A percentile compares a stretch with the other conserved stretches of the same genome.
These are phyloP conservation scores for Linanthus parryae DNA, from an alignment of 148 eudicot species.

Conservation along the genomic window DNA sequence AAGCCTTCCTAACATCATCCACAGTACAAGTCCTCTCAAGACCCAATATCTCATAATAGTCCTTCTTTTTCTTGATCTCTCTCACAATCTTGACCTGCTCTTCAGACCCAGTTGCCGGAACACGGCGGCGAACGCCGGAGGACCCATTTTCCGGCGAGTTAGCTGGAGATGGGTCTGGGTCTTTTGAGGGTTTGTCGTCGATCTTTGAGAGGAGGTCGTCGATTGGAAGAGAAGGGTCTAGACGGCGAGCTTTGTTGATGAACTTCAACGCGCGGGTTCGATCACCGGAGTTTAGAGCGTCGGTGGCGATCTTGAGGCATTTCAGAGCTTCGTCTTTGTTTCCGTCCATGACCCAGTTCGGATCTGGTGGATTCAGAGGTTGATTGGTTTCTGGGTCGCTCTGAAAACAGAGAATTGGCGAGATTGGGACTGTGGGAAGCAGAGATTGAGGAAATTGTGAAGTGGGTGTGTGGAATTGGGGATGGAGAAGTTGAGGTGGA, in stretches of 20 bases:
- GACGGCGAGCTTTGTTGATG: slow-evolving; percentile 35
- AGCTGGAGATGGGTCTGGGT: background rate
- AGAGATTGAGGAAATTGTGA: too few relatives aligned
- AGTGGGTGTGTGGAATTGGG: too few relatives aligned
- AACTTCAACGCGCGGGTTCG: slow-evolving; percentile 36
- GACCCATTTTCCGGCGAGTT: background rate
- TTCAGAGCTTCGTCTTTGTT: slow-evolving; percentile 52
- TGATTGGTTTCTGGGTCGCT: too few relatives aligned
- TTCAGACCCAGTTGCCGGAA: slow-evolving; percentile 23
- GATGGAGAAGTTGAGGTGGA: too few relatives aligned
- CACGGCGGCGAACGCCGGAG: slow-evolving; percentile 26
- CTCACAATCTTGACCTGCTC: slow-evolving; percentile 42
- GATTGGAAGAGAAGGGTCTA: slow-evolving; percentile 35
- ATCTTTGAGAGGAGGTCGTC: slow-evolving; percentile 25
- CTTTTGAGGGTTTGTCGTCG: slow-evolving; percentile 13
- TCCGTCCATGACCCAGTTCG: slow-evolving; percentile 59
- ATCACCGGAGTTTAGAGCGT: slow-evolving; percentile 29
- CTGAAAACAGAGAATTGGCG: too few relatives aligned
- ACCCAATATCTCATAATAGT: slow-evolving; percentile 50
- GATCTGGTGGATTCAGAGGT: too few relatives aligned
- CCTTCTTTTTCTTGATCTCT: slow-evolving; percentile 45
- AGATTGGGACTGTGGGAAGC: too few relatives aligned
- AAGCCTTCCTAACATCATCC: slow-evolving; percentile 46
- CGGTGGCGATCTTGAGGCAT: slow-evolving; percentile 34
- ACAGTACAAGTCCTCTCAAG: slow-evolving; percentile 30